These are phyloP conservation scores for Rhipidocladum racemiflorum DNA, from an alignment of 176 grass and related monocot genomes.

Conservation along the genomic window DNA sequence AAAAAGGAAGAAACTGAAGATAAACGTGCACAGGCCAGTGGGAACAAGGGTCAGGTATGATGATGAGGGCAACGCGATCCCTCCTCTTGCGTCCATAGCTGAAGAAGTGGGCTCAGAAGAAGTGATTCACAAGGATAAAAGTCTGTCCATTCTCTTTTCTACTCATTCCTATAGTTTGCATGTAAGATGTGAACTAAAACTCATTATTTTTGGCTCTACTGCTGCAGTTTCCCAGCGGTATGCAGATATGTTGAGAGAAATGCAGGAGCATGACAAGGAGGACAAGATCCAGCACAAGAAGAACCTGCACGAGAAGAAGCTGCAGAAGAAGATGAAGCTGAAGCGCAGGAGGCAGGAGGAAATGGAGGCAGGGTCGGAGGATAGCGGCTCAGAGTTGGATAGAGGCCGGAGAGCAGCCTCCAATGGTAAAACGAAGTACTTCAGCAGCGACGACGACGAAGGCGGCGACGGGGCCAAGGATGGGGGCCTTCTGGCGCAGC, in stretches of 20 bases:
- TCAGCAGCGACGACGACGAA: constrained; percentile 35
- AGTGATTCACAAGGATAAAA: constrained; percentile 54
- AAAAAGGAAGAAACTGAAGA: constrained; percentile 95
- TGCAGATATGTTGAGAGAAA: constrained; percentile 67
- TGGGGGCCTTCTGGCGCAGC: constrained; percentile 42
- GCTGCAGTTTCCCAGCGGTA: constrained; percentile 66
- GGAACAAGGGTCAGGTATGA: constrained; percentile 87
- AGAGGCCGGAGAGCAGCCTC: background rate
- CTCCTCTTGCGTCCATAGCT: constrained; percentile 76
- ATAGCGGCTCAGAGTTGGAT: constrained; percentile 50
- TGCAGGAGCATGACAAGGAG: constrained; percentile 76
- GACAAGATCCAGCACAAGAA: constrained; percentile 73
- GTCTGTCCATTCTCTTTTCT: constrained; percentile 26
- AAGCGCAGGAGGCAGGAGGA: constrained; percentile 62
- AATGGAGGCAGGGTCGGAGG: constrained; percentile 19
- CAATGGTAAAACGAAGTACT: constrained; percentile 64
- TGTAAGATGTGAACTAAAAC: background rate
- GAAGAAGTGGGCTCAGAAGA: constrained; percentile 43
- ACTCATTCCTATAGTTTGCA: background rate
- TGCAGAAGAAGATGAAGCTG: constrained; percentile 76
- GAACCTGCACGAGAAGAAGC: constrained; percentile 59
- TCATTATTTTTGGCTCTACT: constrained; percentile 5
- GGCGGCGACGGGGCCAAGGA: background rate
- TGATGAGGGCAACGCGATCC: constrained; percentile 49
- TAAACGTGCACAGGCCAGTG: constrained; percentile 73